Base-by-base conservation (phyloP, 371 early-diverging fungal genomes). In the Rozella allomycis region DNA sequence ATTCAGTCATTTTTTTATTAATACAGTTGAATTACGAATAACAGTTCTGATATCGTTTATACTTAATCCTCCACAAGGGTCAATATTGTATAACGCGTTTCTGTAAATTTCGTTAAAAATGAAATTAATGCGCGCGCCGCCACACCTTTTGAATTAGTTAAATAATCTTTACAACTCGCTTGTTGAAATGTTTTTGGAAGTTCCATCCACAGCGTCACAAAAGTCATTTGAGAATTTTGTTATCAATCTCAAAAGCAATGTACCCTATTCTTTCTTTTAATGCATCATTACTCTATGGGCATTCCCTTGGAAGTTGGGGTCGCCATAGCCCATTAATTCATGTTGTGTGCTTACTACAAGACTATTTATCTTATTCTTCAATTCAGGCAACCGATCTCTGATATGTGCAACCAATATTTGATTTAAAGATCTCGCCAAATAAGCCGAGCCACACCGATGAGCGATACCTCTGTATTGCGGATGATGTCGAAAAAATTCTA, bases 111-210 rank as follows among this genome's bases (percentile, higher is more conserved):
- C 60, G 46, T 86, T 78, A 52, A 86, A 82, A 27, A 83, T 80
- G 45, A 77, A 78, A 50, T 82, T 78, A 27, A 88, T 67, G 37
- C 82, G 64, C 12, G 84, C 87, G 8, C 86, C 90, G 29, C 84
- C 83, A 30, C 70, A 66, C 20, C 22, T 30, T 32, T 32, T n/a
- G n/a, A n/a, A n/a, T n/a, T n/a, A n/a, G n/a, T n/a, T n/a, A n/a
- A n/a, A n/a, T 19, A 25, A 11, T 22, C n/a, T 14, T 29, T 33
- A n/a, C 16, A 25, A 22, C 22, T 35, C 23, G 12, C 5, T 17
- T n/a, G 32, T 45, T 16, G 39, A 36, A 12, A 34, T 27, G 0
- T 34, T n/a, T 17, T 72, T 47, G 3, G 25, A 28, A 10, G 75
- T 79, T 27, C 80, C 83, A 33, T 83, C 77, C 43, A 81, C 72